Conservation (phyloP, 1,284 basidiomycete species). For the Anthracocystis panici-leucophaei region DNA sequence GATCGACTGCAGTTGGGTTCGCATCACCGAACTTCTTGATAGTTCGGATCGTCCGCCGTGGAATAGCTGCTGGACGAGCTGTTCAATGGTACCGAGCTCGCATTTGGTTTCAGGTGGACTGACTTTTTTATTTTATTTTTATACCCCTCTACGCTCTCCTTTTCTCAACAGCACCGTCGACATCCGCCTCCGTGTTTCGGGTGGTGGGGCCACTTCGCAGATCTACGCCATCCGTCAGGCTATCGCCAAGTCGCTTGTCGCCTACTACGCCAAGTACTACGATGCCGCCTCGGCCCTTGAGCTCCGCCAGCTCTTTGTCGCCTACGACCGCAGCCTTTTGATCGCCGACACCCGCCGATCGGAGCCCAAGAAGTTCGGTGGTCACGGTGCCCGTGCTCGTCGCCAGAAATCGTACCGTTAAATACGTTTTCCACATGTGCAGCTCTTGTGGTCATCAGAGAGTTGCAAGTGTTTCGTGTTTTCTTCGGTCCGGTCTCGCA, state of each 20-base stretch:
- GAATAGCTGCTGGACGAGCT: too few relatives aligned
- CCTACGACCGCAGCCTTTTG: slow-evolving; percentile 80
- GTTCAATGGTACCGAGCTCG: background rate
- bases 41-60: too few relatives aligned
- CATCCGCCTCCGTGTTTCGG: slow-evolving; percentile 97
- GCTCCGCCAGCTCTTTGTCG: slow-evolving; percentile 67
- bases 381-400: slow-evolving; percentile 69
- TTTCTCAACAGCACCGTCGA: slow-evolving; percentile 74
- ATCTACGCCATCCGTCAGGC: slow-evolving; percentile 99
- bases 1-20: background rate
- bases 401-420: slow-evolving; percentile 67
- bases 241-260: slow-evolving; percentile 96
- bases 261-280: slow-evolving; percentile 97
- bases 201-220: slow-evolving; percentile 99
- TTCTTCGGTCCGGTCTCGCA: slow-evolving; percentile 31
- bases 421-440: slow-evolving; percentile 14
- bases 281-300: slow-evolving; percentile 88
- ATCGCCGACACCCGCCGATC: slow-evolving; percentile 98
- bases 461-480: slow-evolving; percentile 21
- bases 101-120: slow-evolving; percentile 6
- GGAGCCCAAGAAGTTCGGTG: slow-evolving; percentile 91
- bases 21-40: background rate
- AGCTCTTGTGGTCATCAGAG: background rate
- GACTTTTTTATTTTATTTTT: slow-evolving; percentile 4
- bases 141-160: background rate